These are phyloP conservation scores for Theileria annulata DNA, from an alignment of 169 alveolate species.

Conservation along the genomic window DNA sequence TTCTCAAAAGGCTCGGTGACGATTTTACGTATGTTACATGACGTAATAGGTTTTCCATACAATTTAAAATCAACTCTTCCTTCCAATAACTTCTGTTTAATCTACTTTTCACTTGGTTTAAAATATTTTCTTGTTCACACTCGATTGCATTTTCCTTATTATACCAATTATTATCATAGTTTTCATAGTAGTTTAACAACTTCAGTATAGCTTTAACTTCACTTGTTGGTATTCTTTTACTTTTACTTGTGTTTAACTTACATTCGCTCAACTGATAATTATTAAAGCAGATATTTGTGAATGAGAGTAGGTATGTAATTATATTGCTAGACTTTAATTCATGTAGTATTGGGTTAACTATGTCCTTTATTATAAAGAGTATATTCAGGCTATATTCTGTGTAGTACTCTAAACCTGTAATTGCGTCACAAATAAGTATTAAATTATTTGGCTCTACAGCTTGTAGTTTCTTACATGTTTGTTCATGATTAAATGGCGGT, in stretches of 20 bases:
- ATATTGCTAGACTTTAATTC: slow-evolving; percentile 64
- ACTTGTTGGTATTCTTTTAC: not conserved
- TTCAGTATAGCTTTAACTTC: not conserved
- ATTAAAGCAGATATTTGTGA: slow-evolving; percentile 42
- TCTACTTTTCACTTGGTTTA: slow-evolving; percentile 14
- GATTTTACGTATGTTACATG: slow-evolving; percentile 35
- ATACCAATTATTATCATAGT: slow-evolving; percentile 10
- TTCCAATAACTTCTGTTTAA: slow-evolving; percentile 49
- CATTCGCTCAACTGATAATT: slow-evolving; percentile 26
- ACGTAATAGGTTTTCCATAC: slow-evolving; percentile 53
- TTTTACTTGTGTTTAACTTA: not conserved
- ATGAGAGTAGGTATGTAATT: slow-evolving; percentile 29
- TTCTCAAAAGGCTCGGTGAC: slow-evolving; percentile 34
- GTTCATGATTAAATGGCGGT: slow-evolving; percentile 44
- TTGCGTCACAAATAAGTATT: slow-evolving; percentile 55
- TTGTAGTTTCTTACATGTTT: slow-evolving; percentile 36
- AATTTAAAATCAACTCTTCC: slow-evolving; percentile 44
- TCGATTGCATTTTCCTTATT: not conserved
- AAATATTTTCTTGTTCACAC: not conserved
- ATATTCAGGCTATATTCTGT: slow-evolving; percentile 47
- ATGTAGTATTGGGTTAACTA: slow-evolving; percentile 53
- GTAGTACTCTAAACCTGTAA: slow-evolving; percentile 61
- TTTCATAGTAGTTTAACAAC: not conserved
- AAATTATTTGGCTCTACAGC: slow-evolving; percentile 51
- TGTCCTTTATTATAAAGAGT: slow-evolving; percentile 45